phyloP scores from a whole-genome alignment of 768 basidiomycete genomes.

The Suillus brevipes region DNA sequence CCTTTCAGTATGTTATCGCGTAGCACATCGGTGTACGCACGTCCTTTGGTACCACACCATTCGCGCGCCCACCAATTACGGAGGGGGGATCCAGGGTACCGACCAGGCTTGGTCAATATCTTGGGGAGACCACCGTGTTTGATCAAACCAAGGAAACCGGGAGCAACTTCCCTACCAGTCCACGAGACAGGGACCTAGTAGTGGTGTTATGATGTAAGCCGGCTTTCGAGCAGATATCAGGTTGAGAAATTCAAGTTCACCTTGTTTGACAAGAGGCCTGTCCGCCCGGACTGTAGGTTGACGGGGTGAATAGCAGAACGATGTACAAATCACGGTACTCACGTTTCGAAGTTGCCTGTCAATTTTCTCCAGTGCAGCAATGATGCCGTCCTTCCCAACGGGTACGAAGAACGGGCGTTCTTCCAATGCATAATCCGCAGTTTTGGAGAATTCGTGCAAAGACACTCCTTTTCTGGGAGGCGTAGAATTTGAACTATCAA shows the following conservation, averaged over 20 bases:
- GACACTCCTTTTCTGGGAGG: slow-evolving; percentile 17
- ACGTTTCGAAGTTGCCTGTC: slow-evolving; percentile 56
- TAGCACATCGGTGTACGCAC: slow-evolving; percentile 41
- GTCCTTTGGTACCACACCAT: slow-evolving; percentile 68
- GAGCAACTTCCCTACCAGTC: slow-evolving; percentile 70
- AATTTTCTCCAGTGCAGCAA: slow-evolving; percentile 68
- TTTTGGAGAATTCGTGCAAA: slow-evolving; percentile 44
- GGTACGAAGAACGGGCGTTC: slow-evolving; percentile 71
- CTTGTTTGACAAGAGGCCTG: slow-evolving; percentile 64
- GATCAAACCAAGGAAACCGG: slow-evolving; percentile 72
- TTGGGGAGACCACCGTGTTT: slow-evolving; percentile 85
- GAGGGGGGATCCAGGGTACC: slow-evolving; percentile 74
- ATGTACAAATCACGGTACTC: slow-evolving; percentile 33
- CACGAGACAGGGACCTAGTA: slow-evolving; percentile 59
- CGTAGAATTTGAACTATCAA: slow-evolving; percentile 11
- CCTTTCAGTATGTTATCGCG: background rate
- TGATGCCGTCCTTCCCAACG: slow-evolving; percentile 66
- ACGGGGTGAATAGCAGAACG: background rate
- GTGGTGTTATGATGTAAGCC: background rate
- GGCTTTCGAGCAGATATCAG: background rate
- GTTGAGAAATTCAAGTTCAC: slow-evolving; percentile 27
- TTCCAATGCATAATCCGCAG: slow-evolving; percentile 50
- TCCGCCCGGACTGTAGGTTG: slow-evolving; percentile 52
- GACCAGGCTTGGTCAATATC: slow-evolving; percentile 69
- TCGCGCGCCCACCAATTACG: slow-evolving; percentile 84